A percentile compares a stretch with the other conserved stretches of the same genome.
phyloP scores from a whole-genome alignment of 2,329 filamentous ascomycete species.

The Dactylellina haptotyla region DNA sequence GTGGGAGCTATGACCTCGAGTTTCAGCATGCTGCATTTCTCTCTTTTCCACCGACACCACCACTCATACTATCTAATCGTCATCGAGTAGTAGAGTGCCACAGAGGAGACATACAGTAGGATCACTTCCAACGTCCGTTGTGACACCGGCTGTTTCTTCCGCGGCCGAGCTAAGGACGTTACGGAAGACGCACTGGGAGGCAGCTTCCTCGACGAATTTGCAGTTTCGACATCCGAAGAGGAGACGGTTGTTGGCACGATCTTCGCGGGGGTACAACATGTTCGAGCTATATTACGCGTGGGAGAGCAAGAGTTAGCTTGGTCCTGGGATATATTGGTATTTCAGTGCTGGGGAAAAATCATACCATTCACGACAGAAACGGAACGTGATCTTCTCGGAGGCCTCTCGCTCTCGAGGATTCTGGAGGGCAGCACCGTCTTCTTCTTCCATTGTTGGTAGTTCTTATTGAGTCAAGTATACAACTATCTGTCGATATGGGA shows the following conservation, averaged over 20 bases:
- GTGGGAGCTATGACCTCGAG: constrained; percentile 77
- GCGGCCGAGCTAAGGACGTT: constrained; percentile 91
- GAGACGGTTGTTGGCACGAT: constrained; percentile 81
- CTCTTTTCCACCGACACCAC: background rate
- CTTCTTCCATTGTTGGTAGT: constrained; percentile 36
- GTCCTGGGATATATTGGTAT: background rate
- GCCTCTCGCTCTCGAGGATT: constrained; percentile 52
- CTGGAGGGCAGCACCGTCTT: constrained; percentile 46
- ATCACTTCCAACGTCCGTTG: constrained; percentile 95
- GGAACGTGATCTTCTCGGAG: constrained; percentile 86
- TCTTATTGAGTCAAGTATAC: background rate
- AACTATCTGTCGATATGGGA: constrained; percentile 54
- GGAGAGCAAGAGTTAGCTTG: constrained; percentile 54
- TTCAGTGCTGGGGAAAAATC: constrained; percentile 52
- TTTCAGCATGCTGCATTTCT: constrained; percentile 9
- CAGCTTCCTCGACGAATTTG: constrained; percentile 86
- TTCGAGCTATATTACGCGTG: constrained; percentile 73
- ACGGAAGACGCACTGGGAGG: constrained; percentile 91
- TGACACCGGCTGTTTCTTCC: constrained; percentile 95
- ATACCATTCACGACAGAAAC: constrained; percentile 96
- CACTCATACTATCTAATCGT: background rate
- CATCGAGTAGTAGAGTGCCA: constrained; percentile 12
- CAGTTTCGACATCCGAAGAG: constrained; percentile 97
- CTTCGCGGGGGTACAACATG: constrained; percentile 96
- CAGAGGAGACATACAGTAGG: constrained; percentile 84